Conservation (phyloP, 176 grass and related monocot species). For the Oryza meyeriana region DNA sequence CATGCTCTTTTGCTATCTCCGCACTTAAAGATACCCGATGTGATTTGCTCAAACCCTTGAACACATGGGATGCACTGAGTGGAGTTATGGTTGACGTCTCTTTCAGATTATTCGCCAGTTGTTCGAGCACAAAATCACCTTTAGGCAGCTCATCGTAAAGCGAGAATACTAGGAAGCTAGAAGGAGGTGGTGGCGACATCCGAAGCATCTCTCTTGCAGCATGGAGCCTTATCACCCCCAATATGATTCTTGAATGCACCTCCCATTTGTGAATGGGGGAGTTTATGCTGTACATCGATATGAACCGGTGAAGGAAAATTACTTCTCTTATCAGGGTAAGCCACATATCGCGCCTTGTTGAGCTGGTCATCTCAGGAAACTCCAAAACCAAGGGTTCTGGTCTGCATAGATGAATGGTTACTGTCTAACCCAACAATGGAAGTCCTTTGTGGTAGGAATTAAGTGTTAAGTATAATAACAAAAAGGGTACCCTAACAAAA, state of each 20-base stretch:
- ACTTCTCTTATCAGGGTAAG: conserved; percentile 82
- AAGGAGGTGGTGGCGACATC: conserved; percentile 70
- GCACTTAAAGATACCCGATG: conserved; percentile 12
- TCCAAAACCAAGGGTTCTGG: conserved; percentile 84
- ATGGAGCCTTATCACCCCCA: conserved; percentile 89
- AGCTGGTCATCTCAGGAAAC: conserved; percentile 90
- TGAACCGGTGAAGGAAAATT: conserved; percentile 68
- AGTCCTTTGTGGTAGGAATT: not conserved
- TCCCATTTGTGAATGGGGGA: conserved; percentile 63
- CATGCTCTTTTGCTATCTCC: conserved; percentile 41
- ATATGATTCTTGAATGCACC: conserved; percentile 61
- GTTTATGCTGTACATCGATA: conserved; percentile 59
- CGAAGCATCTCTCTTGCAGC: conserved; percentile 81
- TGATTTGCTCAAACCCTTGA: conserved; percentile 60
- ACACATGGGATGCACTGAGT: conserved; percentile 64
- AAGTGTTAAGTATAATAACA: not conserved
- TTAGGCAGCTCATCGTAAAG: conserved; percentile 79
- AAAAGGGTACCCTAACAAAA: too few relatives aligned
- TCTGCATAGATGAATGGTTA: conserved; percentile 48
- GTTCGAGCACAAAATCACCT: conserved; percentile 78
- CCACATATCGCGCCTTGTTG: conserved; percentile 82
- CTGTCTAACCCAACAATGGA: not conserved
- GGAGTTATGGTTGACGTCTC: conserved; percentile 55
- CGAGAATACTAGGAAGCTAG: conserved; percentile 74
- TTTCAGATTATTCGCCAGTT: conserved; percentile 72